Conservation (phyloP, 2,329 filamentous ascomycete species). For the Phaeoacremonium minimum region DNA sequence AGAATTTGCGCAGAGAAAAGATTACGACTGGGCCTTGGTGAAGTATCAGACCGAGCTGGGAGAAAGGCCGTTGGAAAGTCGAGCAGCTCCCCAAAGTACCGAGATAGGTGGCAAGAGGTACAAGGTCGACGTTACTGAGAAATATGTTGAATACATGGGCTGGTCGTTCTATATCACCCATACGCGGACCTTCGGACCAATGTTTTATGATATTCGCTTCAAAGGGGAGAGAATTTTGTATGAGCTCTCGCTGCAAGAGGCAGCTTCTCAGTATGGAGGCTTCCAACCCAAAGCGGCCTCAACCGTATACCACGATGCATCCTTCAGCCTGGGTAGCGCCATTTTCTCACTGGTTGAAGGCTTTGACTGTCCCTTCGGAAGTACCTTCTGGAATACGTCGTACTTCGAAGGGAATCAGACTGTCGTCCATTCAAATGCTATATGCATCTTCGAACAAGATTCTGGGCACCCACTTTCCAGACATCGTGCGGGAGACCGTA, state of each 20-base stretch:
- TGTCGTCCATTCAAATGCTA: constrained; percentile 19
- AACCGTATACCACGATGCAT: constrained; percentile 34
- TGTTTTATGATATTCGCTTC: constrained; percentile 44
- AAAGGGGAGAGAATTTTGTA: constrained; percentile 45
- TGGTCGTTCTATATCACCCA: constrained; percentile 47
- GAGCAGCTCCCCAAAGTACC: constrained; percentile 18
- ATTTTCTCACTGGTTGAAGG: constrained; percentile 30
- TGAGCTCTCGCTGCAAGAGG: constrained; percentile 47
- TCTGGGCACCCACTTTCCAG: constrained; percentile 27
- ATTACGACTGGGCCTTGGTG: constrained; percentile 36
- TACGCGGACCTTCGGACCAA: constrained; percentile 35
- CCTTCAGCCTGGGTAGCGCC: constrained; percentile 25
- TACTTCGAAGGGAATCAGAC: constrained; percentile 22
- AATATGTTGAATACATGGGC: constrained; percentile 47
- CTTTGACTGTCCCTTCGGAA: constrained; percentile 32
- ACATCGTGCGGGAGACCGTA: constrained; percentile 18
- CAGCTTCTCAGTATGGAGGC: constrained; percentile 45
- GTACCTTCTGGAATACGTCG: constrained; percentile 25
- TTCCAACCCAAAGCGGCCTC: constrained; percentile 34
- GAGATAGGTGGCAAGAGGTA: constrained; percentile 29
- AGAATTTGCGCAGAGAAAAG: neutral
- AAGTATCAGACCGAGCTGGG: constrained; percentile 33
- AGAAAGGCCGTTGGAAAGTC: neutral
- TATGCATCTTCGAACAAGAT: constrained; percentile 33
- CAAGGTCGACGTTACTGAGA: constrained; percentile 31